A percentile compares a stretch with the other conserved stretches of the same genome.
phyloP scores from a whole-genome alignment of 1,284 basidiomycete genomes.

The Paramarasmius palmivorus region DNA sequence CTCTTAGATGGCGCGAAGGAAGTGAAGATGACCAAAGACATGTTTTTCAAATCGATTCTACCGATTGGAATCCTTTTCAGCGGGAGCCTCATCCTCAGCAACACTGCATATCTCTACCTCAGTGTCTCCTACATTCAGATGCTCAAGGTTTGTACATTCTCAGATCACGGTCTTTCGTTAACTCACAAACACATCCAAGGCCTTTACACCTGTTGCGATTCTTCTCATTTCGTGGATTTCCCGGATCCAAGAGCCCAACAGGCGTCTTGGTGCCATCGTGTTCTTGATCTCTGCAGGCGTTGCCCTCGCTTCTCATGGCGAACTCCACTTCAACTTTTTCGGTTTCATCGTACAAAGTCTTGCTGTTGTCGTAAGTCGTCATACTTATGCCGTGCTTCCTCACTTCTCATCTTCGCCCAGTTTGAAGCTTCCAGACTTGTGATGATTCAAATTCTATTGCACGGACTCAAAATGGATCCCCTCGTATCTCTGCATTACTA shows the following conservation, averaged over 20 bases:
- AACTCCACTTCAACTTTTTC: constrained; percentile 81
- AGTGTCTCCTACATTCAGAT: constrained; percentile 96
- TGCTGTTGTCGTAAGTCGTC: constrained; percentile 69
- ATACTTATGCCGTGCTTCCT: background rate
- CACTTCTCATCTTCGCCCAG: constrained; percentile 27
- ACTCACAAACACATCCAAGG: constrained; percentile 45
- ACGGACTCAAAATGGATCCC: constrained; percentile 97
- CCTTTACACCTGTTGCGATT: constrained; percentile 96
- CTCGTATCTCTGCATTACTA: constrained; percentile 96
- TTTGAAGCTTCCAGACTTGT: constrained; percentile 92
- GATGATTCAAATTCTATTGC: constrained; percentile 94
- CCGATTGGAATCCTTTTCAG: constrained; percentile 94
- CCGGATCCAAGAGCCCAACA: constrained; percentile 87
- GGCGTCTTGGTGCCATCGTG: constrained; percentile 80
- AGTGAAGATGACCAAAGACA: constrained; percentile 80
- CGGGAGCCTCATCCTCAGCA: constrained; percentile 88
- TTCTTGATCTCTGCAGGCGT: constrained; percentile 91
- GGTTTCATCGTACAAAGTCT: constrained; percentile 87
- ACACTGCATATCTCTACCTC: constrained; percentile 93
- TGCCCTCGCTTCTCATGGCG: constrained; percentile 86
- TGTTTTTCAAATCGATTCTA: constrained; percentile 87
- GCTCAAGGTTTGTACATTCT: constrained; percentile 72
- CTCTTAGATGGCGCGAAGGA: constrained; percentile 91
- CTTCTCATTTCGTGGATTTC: constrained; percentile 92
- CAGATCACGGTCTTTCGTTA: background rate